These are phyloP conservation scores for Rhododendron simsii DNA, from an alignment of 148 eudicot species.

Conservation along the genomic window DNA sequence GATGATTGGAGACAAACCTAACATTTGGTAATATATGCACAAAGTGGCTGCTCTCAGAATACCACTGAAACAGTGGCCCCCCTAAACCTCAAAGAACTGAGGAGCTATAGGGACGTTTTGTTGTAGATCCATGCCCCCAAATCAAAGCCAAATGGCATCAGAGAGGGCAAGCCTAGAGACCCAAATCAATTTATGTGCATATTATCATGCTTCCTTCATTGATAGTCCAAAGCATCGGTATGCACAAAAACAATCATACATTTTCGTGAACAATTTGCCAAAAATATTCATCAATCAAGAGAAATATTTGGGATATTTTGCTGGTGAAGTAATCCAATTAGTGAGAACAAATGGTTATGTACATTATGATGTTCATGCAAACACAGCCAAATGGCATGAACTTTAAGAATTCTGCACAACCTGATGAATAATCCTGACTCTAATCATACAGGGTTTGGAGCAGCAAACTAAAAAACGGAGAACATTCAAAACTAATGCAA, in stretches of 20 bases:
- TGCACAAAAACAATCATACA: not conserved
- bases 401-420: not conserved
- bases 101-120: too few species aligned
- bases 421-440: not conserved
- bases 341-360: not conserved
- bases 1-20: too few species aligned
- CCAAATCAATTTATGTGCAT: too few species aligned
- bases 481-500: not conserved
- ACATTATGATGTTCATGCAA: not conserved
- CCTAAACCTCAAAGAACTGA: too few species aligned
- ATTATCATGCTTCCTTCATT: too few species aligned
- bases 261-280: not conserved
- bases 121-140: too few species aligned
- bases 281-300: not conserved
- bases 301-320: not conserved
- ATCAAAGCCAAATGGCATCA: too few species aligned
- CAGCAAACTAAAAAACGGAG: not conserved
- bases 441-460: not conserved
- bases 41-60: too few species aligned
- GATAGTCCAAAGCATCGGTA: too few species aligned
- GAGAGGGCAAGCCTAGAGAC: too few species aligned
- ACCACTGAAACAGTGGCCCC: too few species aligned
- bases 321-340: not conserved
- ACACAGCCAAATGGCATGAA: not conserved
- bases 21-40: too few species aligned